A percentile compares a stretch with the other conserved stretches of the same genome.
These are phyloP conservation scores for Apiotrichum sp. DNA, from an alignment of 1,284 basidiomycete genomes.

Conservation along the genomic window DNA sequence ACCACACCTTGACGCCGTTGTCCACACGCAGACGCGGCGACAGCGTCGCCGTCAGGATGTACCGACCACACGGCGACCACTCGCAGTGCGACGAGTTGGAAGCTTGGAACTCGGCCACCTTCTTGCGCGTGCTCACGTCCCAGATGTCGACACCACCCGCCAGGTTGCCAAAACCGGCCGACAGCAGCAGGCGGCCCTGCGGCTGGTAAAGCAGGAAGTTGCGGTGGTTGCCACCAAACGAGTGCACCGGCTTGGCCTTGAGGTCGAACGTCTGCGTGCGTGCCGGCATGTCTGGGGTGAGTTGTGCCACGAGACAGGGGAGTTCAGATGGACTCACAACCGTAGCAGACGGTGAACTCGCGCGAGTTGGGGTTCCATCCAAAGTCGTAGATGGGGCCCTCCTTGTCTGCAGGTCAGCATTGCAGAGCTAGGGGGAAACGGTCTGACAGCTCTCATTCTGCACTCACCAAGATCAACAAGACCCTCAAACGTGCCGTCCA, in stretches of 20 bases:
- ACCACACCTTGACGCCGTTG: constrained; percentile 94
- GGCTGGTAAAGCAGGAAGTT: constrained; percentile 96
- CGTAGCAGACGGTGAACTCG: constrained; percentile 93
- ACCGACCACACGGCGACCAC: constrained; percentile 91
- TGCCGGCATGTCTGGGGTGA: constrained; percentile 68
- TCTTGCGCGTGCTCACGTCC: constrained; percentile 78
- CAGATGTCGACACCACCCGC: constrained; percentile 88
- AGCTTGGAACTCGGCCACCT: constrained; percentile 73
- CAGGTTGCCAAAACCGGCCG: constrained; percentile 94
- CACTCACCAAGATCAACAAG: constrained; percentile 60
- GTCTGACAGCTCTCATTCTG: background rate
- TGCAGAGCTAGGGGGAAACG: background rate
- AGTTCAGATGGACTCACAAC: constrained; percentile 54
- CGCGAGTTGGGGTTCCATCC: constrained; percentile 95
- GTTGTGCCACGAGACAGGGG: constrained; percentile 40
- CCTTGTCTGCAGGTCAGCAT: constrained; percentile 61
- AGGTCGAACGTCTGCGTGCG: constrained; percentile 87
- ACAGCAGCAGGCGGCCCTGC: constrained; percentile 77
- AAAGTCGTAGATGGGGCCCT: constrained; percentile 96
- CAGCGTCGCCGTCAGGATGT: constrained; percentile 86
- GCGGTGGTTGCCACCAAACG: constrained; percentile 81
- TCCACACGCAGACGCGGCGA: constrained; percentile 92
- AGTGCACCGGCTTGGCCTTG: constrained; percentile 78
- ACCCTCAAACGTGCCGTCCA: constrained; percentile 94
- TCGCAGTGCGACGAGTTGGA: constrained; percentile 90